Conservation (phyloP, 371 early-diverging fungal species). For the Apophysomyces trapeziformis region DNA sequence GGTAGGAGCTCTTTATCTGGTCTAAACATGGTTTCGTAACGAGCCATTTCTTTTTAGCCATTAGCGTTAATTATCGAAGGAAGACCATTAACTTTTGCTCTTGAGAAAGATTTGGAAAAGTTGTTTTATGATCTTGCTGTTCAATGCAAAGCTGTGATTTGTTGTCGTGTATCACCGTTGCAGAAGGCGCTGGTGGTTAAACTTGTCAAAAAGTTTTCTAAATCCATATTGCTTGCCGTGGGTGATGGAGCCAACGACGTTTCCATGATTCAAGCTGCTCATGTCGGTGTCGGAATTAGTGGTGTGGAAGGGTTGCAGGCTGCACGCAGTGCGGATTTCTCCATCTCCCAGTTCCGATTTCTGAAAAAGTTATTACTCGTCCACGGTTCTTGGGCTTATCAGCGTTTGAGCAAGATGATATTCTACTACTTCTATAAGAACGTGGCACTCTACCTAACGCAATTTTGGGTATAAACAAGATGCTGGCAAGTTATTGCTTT, state of each 20-base stretch:
- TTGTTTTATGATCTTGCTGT: constrained; percentile 77
- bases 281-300: constrained; percentile 96
- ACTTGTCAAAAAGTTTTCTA: constrained; percentile 77
- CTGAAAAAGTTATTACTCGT: constrained; percentile 89
- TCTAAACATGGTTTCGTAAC: neutral
- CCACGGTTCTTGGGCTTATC: constrained; percentile 95
- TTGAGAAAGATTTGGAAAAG: constrained; percentile 70
- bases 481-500: neutral
- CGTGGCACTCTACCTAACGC: constrained; percentile 94
- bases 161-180: constrained; percentile 93
- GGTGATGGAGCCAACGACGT: constrained; percentile 99
- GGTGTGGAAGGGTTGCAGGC: constrained; percentile 98
- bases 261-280: constrained; percentile 97
- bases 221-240: constrained; percentile 84
- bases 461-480: constrained; percentile 81
- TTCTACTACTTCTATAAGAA: constrained; percentile 96
- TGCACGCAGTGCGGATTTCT: constrained; percentile 94
- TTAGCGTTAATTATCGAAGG: constrained; percentile 77
- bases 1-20: neutral
- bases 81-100: constrained; percentile 66
- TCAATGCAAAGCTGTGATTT: constrained; percentile 84
- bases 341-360: constrained; percentile 92
- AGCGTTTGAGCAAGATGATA: constrained; percentile 85
- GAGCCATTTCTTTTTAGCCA: constrained; percentile 29
- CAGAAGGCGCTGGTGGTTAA: constrained; percentile 94